Conservation (phyloP, 2,329 filamentous ascomycete genomes). For the Aspergillus ruber region DNA sequence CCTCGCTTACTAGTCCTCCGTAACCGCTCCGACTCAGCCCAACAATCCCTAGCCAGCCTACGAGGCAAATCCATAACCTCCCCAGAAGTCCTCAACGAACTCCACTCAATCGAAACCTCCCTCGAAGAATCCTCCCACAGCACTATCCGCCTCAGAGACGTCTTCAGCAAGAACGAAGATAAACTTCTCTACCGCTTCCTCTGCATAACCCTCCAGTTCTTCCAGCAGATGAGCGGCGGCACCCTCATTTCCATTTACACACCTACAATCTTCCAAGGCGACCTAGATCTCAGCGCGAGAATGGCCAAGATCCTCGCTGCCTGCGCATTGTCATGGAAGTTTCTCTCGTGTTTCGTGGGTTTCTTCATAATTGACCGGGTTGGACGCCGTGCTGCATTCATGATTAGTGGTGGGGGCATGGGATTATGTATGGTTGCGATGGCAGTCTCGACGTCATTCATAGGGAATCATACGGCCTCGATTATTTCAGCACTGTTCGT, state of each 20-base stretch:
- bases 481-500: neutral
- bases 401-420: neutral
- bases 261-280: neutral
- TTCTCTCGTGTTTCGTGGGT: neutral
- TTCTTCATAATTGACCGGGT: neutral
- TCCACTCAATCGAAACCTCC: constrained; percentile 43
- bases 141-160: constrained; percentile 44
- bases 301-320: neutral
- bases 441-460: neutral
- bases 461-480: neutral
- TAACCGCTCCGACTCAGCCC: constrained; percentile 17
- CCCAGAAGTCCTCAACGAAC: constrained; percentile 36
- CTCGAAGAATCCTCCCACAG: constrained; percentile 37
- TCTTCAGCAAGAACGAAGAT: constrained; percentile 46
- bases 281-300: neutral
- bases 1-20: constrained; percentile 29
- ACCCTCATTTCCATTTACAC: constrained; percentile 39
- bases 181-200: constrained; percentile 45
- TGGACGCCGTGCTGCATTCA: neutral
- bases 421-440: neutral
- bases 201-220: constrained; percentile 45
- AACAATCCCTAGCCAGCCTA: constrained; percentile 12
- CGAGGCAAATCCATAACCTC: constrained; percentile 20
- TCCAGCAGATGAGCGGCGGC: constrained; percentile 32
- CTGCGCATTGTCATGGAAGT: neutral